Evolutionary conservation across 805 yeast genomes (phyloP), one percentile per base, ranked within the genome.

Genomic region (Danielia oregonensis): DNA sequence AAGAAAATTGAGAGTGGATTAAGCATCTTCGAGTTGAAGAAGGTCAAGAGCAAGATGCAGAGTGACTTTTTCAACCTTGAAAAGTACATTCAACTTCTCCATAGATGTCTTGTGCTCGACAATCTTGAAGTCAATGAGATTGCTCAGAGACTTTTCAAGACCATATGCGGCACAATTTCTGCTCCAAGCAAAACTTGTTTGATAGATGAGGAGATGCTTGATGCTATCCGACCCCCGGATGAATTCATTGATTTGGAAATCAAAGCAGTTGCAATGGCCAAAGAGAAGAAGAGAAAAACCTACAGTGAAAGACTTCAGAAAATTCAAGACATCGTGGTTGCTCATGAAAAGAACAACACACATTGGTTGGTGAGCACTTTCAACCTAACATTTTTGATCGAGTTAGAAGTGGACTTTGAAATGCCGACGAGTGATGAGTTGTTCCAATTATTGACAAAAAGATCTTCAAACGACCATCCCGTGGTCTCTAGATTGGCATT

Each of bases 401-500:
- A 67, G 21, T 51, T 82, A 6, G 86, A 82, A 48, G 60, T 69
- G 1, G 76, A 71, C 41, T 54, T 69, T 23, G 86, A 80, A 42
- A 57, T 72, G 6, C 57, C 65, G 3, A 55, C 72, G 0, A 49
- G 43, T n/a, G 63, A 66, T 32, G 49, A 56, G 3, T 63, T 72
- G 1, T 45, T 79, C 8, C 55, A 55, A 22, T 47, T 72, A 2
- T 58, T 84, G 21, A 65, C 73, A 6, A 58, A 63, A 2, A 65
- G 67, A 22, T 70, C 83, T 1, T 58, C 68, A 10, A 69, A 74
- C n/a, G 76, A 76, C 15, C 94, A 86, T 54, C 95, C 96, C 0
- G 59, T 71, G 2, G 59, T 86, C 29, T 66, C 85, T 2, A 70
- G 78, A 36, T 54, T 76, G 24, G 79, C 84, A 13, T 58, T 80